phyloP scores from a whole-genome alignment of 2,329 filamentous ascomycete genomes.

The Colletotrichum cuscutae region DNA sequence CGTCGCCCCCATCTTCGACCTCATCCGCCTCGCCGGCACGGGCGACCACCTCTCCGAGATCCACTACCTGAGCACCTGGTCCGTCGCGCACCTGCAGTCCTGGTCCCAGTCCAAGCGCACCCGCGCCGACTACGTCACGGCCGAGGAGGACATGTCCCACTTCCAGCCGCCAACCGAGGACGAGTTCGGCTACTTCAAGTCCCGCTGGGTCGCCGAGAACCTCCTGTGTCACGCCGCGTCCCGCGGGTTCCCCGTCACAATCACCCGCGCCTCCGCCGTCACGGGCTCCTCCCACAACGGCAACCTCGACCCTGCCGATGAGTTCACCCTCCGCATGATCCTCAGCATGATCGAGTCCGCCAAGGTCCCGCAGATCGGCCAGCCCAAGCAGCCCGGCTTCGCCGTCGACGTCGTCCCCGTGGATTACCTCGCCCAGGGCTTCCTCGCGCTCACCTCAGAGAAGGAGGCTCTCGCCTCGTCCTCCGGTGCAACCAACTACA shows the following conservation, averaged over 20 bases:
- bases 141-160: constrained; percentile 37
- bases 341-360: constrained; percentile 39
- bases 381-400: constrained; percentile 37
- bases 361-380: constrained; percentile 37
- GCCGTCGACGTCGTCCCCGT: constrained; percentile 39
- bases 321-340: constrained; percentile 40
- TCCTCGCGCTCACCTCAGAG: not conserved
- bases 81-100: constrained; percentile 40
- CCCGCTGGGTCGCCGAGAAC: constrained; percentile 41
- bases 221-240: constrained; percentile 39
- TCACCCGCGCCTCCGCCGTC: constrained; percentile 33
- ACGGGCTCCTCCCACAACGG: constrained; percentile 9
- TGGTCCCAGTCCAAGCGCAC: constrained; percentile 38
- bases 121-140: constrained; percentile 33
- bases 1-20: not conserved
- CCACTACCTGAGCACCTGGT: constrained; percentile 41
- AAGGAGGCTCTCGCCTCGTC: not conserved
- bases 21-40: constrained; percentile 39
- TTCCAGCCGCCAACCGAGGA: constrained; percentile 39
- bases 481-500: constrained; percentile 13
- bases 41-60: constrained; percentile 38
- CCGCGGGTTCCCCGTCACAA: constrained; percentile 40
- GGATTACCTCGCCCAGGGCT: constrained; percentile 37
- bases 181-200: constrained; percentile 42
- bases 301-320: constrained; percentile 36